A percentile compares a stretch with the other conserved stretches of the same genome.
Conservation (phyloP, 208 protist genomes). For the Phytomonas serpens region DNA sequence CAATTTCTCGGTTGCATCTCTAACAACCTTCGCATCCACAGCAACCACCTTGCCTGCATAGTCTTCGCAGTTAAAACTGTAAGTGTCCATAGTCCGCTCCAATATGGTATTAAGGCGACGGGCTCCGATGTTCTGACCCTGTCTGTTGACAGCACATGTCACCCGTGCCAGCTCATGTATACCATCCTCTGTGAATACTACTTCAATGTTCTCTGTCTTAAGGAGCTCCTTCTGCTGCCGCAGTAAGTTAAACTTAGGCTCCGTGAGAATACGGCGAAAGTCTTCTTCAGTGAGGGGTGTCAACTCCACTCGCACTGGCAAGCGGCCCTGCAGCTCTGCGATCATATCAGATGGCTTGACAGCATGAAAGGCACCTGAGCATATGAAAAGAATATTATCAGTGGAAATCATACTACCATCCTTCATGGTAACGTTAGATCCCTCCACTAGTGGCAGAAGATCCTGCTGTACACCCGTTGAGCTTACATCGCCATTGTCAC, state of each 20-base stretch:
- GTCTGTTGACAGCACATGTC: constrained; percentile 87
- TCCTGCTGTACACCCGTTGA: constrained; percentile 97
- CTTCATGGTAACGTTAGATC: constrained; percentile 94
- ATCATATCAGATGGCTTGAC: constrained; percentile 92
- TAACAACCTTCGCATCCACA: constrained; percentile 59
- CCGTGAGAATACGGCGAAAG: constrained; percentile 94
- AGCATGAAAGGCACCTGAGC: constrained; percentile 95
- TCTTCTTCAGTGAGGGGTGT: constrained; percentile 92
- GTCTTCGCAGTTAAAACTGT: constrained; percentile 88
- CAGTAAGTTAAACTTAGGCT: constrained; percentile 95
- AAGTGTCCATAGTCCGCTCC: constrained; percentile 93
- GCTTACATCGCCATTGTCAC: constrained; percentile 72
- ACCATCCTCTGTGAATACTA: constrained; percentile 91
- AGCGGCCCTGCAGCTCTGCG: constrained; percentile 93
- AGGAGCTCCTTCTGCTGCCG: constrained; percentile 90
- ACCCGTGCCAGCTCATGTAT: constrained; percentile 89
- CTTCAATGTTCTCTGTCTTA: constrained; percentile 92
- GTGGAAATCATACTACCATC: constrained; percentile 93
- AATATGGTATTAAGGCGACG: constrained; percentile 94
- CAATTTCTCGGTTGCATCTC: constrained; percentile 61
- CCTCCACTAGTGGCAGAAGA: constrained; percentile 96
- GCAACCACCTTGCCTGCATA: constrained; percentile 69
- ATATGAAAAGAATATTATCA: constrained; percentile 97
- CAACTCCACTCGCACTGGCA: constrained; percentile 98
- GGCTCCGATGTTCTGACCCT: constrained; percentile 96